Percentiles rank a stretch among this genome's conserved stretches.
These are phyloP conservation scores for Macrolepiota albuminosa DNA, from an alignment of 768 basidiomycete species.

Conservation along the genomic window DNA sequence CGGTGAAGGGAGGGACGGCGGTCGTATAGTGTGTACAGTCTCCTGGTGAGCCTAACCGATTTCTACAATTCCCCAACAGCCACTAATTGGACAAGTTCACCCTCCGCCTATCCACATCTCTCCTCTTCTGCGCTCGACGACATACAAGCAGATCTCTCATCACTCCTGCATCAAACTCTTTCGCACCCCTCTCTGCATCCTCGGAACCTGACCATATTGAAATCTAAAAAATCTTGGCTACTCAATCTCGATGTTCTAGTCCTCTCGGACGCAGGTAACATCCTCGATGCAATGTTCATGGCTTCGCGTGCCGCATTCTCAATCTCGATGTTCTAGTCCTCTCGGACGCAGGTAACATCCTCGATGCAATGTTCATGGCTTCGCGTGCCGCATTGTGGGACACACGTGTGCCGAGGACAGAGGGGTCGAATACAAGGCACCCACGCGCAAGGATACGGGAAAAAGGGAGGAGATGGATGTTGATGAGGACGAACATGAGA, in stretches of 20 bases:
- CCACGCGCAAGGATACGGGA: conserved; percentile 9
- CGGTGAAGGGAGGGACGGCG: conserved; percentile 46
- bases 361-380: conserved; percentile 77
- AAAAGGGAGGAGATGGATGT: conserved; percentile 49
- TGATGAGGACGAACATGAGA: conserved; percentile 30
- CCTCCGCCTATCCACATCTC: conserved; percentile 72
- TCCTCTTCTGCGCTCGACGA: conserved; percentile 65
- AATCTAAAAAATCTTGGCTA: conserved; percentile 68
- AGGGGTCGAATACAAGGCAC: conserved; percentile 61
- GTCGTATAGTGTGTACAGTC: conserved; percentile 62
- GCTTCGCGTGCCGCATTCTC: conserved; percentile 72
- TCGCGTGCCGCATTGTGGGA: conserved; percentile 78
- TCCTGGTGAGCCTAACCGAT: conserved; percentile 57
- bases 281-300: conserved; percentile 75
- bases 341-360: conserved; percentile 68
- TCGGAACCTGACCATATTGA: conserved; percentile 54
- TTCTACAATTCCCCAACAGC: background rate
- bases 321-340: conserved; percentile 73
- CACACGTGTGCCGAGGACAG: conserved; percentile 70
- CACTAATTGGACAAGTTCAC: conserved; percentile 45
- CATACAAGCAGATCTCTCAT: conserved; percentile 67
- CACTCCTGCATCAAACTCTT: conserved; percentile 58
- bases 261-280: conserved; percentile 69
- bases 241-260: conserved; percentile 71
- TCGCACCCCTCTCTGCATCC: conserved; percentile 66